phyloP scores from a whole-genome alignment of 148 eudicot species.

The Vaccinium macrocarpon region DNA sequence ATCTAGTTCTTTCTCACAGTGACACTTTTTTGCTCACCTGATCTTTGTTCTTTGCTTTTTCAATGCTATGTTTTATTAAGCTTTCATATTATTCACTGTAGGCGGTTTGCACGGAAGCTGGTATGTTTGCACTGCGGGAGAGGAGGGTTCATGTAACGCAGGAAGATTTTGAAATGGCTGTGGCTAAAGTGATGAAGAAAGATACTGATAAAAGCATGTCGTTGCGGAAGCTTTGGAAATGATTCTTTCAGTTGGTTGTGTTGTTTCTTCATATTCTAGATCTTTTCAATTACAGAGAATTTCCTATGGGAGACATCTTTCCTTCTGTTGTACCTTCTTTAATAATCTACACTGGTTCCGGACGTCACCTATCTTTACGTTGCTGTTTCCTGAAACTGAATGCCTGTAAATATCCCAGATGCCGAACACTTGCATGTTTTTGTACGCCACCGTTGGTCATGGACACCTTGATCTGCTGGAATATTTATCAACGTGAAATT shows the following conservation, averaged over 20 bases:
- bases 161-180: conserved; percentile 59
- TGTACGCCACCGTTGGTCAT: not conserved
- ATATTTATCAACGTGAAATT: not conserved
- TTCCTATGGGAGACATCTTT: not conserved
- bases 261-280: not conserved
- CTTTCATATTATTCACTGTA: not conserved
- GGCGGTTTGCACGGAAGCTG: conserved; percentile 45
- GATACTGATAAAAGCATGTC: conserved; percentile 55
- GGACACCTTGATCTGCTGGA: not conserved
- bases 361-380: not conserved
- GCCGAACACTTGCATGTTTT: not conserved
- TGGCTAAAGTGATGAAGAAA: conserved; percentile 59
- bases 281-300: not conserved
- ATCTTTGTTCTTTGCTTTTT: not conserved
- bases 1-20: not conserved
- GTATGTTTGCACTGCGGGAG: conserved; percentile 57
- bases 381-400: not conserved
- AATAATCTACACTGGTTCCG: not conserved
- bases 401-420: not conserved
- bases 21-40: not conserved
- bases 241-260: not conserved
- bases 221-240: conserved; percentile 46
- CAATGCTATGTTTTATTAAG: not conserved
- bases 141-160: conserved; percentile 54
- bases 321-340: not conserved